These are phyloP conservation scores for Podila verticillata DNA, from an alignment of 192 early-diverging fungal genomes.

Conservation along the genomic window DNA sequence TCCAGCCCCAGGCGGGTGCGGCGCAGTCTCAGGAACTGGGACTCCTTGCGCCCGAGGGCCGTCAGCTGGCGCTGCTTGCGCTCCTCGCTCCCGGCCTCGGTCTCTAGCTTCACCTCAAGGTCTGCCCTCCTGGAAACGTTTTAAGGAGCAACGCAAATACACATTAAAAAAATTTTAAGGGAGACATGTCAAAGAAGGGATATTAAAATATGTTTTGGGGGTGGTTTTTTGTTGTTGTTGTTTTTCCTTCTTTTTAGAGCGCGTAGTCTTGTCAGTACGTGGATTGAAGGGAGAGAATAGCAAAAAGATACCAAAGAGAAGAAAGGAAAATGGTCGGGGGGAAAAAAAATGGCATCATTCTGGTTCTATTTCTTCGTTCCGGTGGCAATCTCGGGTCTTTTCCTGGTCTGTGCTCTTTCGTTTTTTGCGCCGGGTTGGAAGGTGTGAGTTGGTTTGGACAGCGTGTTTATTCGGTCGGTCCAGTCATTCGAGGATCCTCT, in stretches of 20 bases:
- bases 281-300: background rate
- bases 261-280: no score
- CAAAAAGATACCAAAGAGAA: background rate
- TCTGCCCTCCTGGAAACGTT: slow-evolving; percentile 71
- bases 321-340: background rate
- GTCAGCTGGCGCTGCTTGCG: slow-evolving; percentile 86
- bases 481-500: no score
- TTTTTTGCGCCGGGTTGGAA: background rate
- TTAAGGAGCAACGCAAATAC: background rate
- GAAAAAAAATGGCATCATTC: no score
- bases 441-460: no score
- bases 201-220: slow-evolving; percentile 8
- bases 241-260: no score
- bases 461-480: no score
- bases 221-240: background rate
- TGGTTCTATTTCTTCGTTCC: background rate
- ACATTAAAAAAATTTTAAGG: slow-evolving; percentile 9
- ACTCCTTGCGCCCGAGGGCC: slow-evolving; percentile 87
- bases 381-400: background rate
- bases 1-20: slow-evolving; percentile 88
- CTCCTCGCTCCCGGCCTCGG: slow-evolving; percentile 86
- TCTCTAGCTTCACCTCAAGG: slow-evolving; percentile 77
- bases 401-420: background rate
- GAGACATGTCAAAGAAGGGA: background rate
- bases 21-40: slow-evolving; percentile 92